Conservation (phyloP, 129 eudicot species). For the Solidago caesia region DNA sequence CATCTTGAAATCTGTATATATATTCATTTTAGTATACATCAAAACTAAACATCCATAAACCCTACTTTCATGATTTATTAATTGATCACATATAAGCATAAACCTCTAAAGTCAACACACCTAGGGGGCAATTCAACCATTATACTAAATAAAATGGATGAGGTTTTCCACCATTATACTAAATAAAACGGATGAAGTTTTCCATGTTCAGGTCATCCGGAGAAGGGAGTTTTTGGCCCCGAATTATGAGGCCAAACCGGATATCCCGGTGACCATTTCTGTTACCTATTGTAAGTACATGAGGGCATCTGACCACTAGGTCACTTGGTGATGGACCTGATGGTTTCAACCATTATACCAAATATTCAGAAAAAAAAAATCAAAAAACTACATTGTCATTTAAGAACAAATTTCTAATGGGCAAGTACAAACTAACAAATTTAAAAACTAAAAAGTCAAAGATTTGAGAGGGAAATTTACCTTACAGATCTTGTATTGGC, state of each 20-base stretch:
- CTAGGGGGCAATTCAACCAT: not conserved
- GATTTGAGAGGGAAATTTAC: slow-evolving; percentile 29
- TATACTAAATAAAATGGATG: not conserved
- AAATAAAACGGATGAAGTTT: not conserved
- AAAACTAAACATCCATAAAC: slow-evolving; percentile 12
- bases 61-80: not conserved
- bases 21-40: slow-evolving; percentile 3
- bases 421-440: not conserved
- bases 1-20: slow-evolving; percentile 61
- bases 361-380: not conserved
- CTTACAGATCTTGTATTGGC: slow-evolving; percentile 79
- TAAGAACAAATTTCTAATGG: not conserved
- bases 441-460: not conserved
- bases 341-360: not conserved
- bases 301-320: no score
- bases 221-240: no score
- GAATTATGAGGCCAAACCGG: no score
- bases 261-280: no score
- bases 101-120: slow-evolving; percentile 6
- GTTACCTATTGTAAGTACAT: no score
- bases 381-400: not conserved
- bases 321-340: no score
- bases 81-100: not conserved
- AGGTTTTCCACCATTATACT: not conserved
- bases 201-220: no score